phyloP scores from a whole-genome alignment of 2,329 filamentous ascomycete genomes.

The Nothophaeocryptopus gaeumannii region DNA sequence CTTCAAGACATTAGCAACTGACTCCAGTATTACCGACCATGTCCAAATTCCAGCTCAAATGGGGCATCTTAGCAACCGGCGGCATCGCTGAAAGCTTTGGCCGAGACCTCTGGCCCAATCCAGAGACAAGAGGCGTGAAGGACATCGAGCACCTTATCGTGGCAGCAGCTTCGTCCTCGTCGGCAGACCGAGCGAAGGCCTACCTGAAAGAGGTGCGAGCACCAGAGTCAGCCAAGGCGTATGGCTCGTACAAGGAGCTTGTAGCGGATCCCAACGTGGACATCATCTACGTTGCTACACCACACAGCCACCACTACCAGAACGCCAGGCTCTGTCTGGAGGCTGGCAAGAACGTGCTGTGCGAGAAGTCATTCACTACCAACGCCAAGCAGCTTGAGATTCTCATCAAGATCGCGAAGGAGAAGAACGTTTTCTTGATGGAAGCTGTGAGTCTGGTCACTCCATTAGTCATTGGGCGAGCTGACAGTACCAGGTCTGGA shows the following conservation, averaged over 20 bases:
- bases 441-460: slow-evolving; percentile 46
- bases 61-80: slow-evolving; percentile 49
- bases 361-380: slow-evolving; percentile 87
- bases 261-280: slow-evolving; percentile 76
- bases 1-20: background rate
- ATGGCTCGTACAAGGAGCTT: slow-evolving; percentile 78
- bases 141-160: slow-evolving; percentile 75
- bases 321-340: slow-evolving; percentile 81
- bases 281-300: slow-evolving; percentile 84
- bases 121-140: slow-evolving; percentile 63
- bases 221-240: slow-evolving; percentile 66
- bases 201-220: slow-evolving; percentile 72
- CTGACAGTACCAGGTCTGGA: slow-evolving; percentile 62
- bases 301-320: slow-evolving; percentile 90
- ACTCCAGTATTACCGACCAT: slow-evolving; percentile 17
- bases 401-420: slow-evolving; percentile 67
- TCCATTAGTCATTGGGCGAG: background rate
- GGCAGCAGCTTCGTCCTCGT: slow-evolving; percentile 77
- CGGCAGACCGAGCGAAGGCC: slow-evolving; percentile 63
- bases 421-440: slow-evolving; percentile 73
- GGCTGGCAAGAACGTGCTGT: slow-evolving; percentile 82
- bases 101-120: slow-evolving; percentile 74
- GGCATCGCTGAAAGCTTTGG: slow-evolving; percentile 56
- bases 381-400: slow-evolving; percentile 73
- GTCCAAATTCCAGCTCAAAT: slow-evolving; percentile 37